Evolutionary conservation across 345 rosid species (phyloP).

Genomic region (Abelmoschus esculentus): DNA sequence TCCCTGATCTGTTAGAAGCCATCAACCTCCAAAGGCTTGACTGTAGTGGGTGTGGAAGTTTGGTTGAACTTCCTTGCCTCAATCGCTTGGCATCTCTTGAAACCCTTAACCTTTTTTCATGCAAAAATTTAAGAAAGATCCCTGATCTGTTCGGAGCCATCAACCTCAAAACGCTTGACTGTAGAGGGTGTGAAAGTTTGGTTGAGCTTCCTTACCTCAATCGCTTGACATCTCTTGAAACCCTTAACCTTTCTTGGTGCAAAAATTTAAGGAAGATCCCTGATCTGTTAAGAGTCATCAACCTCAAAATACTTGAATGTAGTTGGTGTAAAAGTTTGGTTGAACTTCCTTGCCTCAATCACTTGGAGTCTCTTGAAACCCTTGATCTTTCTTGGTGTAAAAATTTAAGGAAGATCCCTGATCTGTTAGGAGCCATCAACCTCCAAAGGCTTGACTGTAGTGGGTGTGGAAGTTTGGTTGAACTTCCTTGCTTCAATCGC

Average conservation of each 20-base stretch:
- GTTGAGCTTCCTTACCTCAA: no score
- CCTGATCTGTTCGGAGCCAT: no score
- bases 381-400: rapidly evolving
- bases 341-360: no score
- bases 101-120: no score
- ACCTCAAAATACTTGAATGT: neutral
- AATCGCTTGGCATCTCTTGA: no score
- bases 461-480: neutral
- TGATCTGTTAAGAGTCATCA: constrained; percentile 11
- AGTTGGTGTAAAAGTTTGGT: neutral
- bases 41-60: neutral
- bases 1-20: constrained; percentile 17
- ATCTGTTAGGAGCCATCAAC: constrained; percentile 10
- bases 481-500: no score
- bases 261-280: constrained; percentile 7
- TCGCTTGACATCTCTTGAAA: no score
- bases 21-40: neutral
- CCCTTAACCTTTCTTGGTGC: rapidly evolving
- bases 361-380: no score
- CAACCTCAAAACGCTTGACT: no score
- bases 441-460: neutral
- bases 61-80: neutral
- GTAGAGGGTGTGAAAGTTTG: no score
- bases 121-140: no score
- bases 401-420: constrained; percentile 10